Conservation (phyloP, 441 rosid species). For the Gossypium laxum region DNA sequence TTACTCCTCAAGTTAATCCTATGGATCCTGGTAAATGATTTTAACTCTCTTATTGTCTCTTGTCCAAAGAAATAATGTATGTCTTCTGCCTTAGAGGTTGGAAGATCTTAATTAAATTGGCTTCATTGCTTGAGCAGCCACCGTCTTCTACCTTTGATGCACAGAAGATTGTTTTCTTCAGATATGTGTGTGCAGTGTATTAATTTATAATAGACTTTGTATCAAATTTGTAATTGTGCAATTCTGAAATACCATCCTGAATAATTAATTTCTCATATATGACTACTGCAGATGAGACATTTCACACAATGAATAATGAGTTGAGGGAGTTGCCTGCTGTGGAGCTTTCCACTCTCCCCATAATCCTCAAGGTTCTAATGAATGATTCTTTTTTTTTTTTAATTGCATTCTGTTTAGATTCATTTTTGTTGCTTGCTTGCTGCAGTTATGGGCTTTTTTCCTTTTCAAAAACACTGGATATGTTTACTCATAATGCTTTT, state of each 20-base stretch:
- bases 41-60: neutral
- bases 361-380: slow-evolving; percentile 70
- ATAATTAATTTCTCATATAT: neutral
- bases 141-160: slow-evolving; percentile 1
- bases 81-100: neutral
- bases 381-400: slow-evolving; percentile 6
- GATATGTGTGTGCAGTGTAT: slow-evolving; percentile 3
- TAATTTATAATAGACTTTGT: neutral
- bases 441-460: neutral
- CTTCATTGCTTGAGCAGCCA: neutral
- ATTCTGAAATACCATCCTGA: neutral
- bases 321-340: slow-evolving; percentile 89
- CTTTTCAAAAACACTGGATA: neutral
- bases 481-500: neutral
- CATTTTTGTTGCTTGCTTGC: neutral
- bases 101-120: slow-evolving; percentile 3
- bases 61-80: slow-evolving; percentile 2
- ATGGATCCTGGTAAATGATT: neutral
- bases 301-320: slow-evolving; percentile 68
- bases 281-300: slow-evolving; percentile 60
- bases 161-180: slow-evolving; percentile 8
- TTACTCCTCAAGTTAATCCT: neutral
- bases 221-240: neutral
- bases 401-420: neutral
- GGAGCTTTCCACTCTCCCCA: slow-evolving; percentile 87